Conservation (phyloP, 345 rosid genomes). For the Tarenaya hassleriana region DNA sequence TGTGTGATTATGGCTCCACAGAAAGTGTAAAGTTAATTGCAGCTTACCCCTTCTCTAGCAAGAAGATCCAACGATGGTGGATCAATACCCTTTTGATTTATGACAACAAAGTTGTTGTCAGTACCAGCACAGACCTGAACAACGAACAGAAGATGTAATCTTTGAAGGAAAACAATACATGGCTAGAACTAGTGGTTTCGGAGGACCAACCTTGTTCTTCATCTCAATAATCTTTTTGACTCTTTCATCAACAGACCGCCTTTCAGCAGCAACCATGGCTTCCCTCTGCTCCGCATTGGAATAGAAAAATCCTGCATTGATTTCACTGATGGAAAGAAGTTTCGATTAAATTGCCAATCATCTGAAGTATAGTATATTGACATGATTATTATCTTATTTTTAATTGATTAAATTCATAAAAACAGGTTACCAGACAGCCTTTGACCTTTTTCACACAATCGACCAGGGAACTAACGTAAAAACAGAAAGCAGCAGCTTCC, state of each 20-base stretch:
- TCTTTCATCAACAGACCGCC: conserved; percentile 86
- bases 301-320: conserved; percentile 99
- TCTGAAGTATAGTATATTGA: too few species aligned
- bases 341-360: too few species aligned
- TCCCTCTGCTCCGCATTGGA: conserved; percentile 97
- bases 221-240: conserved; percentile 78
- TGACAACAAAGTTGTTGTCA: conserved; percentile 70
- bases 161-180: background rate
- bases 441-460: conserved; percentile 6
- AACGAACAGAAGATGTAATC: conserved; percentile 15
- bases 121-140: conserved; percentile 82
- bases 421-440: conserved; percentile 22
- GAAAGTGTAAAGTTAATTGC: conserved; percentile 4
- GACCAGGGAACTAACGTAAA: background rate
- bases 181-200: background rate
- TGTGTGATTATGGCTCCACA: background rate
- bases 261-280: conserved; percentile 93
- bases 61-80: conserved; percentile 94
- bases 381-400: too few species aligned
- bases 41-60: conserved; percentile 92
- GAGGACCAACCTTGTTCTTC: conserved; percentile 59
- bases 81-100: conserved; percentile 98
- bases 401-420: too few species aligned
- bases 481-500: too few species aligned
- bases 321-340: conserved; percentile 56